Percentiles rank a stretch among this genome's conserved stretches.
phyloP scores from a whole-genome alignment of 306 rosid genomes.

The Cyclanthera cordifolia region DNA sequence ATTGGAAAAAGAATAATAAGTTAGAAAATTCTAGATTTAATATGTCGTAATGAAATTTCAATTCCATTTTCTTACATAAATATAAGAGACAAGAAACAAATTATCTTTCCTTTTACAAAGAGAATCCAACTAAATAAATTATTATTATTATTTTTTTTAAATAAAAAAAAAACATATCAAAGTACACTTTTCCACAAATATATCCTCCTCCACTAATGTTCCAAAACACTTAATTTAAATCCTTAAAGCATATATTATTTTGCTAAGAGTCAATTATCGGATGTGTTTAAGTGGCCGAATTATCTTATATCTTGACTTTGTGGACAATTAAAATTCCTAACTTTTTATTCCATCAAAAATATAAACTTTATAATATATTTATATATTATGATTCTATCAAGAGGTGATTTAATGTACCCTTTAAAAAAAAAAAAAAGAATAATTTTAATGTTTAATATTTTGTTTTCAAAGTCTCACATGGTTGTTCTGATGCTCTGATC shows the following conservation, averaged over 20 bases:
- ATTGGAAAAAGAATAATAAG: no score
- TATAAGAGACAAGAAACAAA: not conserved
- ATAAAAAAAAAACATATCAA: no score
- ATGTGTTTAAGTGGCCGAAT: not conserved
- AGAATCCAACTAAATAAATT: not conserved
- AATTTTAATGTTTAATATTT: not conserved
- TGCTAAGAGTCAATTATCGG: slow-evolving; percentile 7
- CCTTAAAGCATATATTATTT: not conserved
- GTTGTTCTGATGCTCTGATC: not conserved
- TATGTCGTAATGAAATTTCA: no score
- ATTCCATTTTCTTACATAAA: not conserved
- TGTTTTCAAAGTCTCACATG: not conserved
- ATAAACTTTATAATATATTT: not conserved
- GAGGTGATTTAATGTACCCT: not conserved
- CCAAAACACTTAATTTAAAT: not conserved
- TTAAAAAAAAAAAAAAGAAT: no score
- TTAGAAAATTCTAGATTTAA: no score
- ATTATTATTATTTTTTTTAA: no score
- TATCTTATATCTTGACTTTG: not conserved
- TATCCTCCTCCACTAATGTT: slow-evolving; percentile 1
- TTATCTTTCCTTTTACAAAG: not conserved
- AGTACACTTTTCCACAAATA: not conserved
- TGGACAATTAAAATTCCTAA: not conserved
- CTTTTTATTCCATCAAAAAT: not conserved
- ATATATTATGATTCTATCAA: not conserved